Conservation (phyloP, 139 green algal species). For the Spirogloea muscicola region DNA sequence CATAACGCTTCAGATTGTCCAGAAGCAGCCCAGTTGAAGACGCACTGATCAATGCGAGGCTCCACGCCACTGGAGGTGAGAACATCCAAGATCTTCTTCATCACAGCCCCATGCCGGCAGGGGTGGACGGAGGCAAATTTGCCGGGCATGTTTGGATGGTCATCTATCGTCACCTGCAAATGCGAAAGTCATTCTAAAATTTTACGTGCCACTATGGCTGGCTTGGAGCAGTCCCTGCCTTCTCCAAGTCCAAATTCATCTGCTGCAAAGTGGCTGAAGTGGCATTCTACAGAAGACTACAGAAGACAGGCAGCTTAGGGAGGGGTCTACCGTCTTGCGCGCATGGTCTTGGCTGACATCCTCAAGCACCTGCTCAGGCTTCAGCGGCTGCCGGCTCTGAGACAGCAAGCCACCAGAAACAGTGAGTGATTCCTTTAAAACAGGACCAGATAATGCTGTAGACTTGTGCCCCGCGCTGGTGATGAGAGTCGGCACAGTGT, state of each 20-base stretch:
- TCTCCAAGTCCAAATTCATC: no score
- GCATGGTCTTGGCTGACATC: slow-evolving; percentile 59
- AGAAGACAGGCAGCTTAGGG: no score
- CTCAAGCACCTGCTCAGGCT: slow-evolving; percentile 43
- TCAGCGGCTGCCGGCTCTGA: slow-evolving; percentile 37
- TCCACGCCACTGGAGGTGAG: slow-evolving; percentile 33
- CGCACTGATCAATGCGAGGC: slow-evolving; percentile 48
- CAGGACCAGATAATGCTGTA: background rate
- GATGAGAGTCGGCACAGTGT: background rate
- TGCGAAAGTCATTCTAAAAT: no score
- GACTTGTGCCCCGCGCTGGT: background rate
- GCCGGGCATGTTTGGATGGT: slow-evolving; percentile 50
- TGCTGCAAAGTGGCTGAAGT: no score
- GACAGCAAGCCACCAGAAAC: background rate
- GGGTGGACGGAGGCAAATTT: slow-evolving; percentile 58
- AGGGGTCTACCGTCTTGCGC: slow-evolving; percentile 56
- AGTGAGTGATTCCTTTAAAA: background rate
- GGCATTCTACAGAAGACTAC: no score
- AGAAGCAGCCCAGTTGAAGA: no score
- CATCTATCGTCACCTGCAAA: slow-evolving; percentile 56
- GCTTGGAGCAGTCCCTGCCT: no score
- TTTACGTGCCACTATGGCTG: no score
- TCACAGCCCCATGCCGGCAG: slow-evolving; percentile 54
- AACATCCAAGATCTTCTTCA: slow-evolving; percentile 56
- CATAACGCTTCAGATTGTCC: no score